phyloP scores from a whole-genome alignment of 2,329 filamentous ascomycete species.

The Pseudopithomyces chartarum region DNA sequence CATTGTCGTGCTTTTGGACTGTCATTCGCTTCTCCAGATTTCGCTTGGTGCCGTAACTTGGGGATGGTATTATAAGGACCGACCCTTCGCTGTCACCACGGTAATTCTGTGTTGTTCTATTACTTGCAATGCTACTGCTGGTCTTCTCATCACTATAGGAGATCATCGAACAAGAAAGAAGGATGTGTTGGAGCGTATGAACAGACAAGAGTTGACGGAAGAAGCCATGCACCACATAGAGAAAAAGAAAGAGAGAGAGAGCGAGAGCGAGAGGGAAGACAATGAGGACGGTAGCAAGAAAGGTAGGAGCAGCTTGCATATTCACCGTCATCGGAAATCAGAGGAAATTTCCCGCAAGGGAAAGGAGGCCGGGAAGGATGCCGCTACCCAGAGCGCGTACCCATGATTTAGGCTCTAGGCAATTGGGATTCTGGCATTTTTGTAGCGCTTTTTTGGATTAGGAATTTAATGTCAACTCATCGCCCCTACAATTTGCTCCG shows the following conservation, averaged over 20 bases:
- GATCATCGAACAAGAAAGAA: slow-evolving; percentile 81
- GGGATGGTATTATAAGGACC: slow-evolving; percentile 72
- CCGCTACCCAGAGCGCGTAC: slow-evolving; percentile 24
- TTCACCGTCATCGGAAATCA: slow-evolving; percentile 9
- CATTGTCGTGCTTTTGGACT: slow-evolving; percentile 79
- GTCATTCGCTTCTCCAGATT: slow-evolving; percentile 80
- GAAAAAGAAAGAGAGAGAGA: slow-evolving; percentile 48
- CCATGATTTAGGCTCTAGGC: slow-evolving; percentile 10
- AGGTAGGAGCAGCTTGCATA: slow-evolving; percentile 16
- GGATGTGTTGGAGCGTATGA: slow-evolving; percentile 78
- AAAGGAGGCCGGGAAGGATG: slow-evolving; percentile 6
- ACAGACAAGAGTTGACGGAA: slow-evolving; percentile 75
- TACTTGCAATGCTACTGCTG: slow-evolving; percentile 75
- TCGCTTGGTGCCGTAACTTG: slow-evolving; percentile 78
- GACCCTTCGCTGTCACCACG: slow-evolving; percentile 75
- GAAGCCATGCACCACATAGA: slow-evolving; percentile 64
- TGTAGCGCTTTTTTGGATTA: slow-evolving; percentile 2
- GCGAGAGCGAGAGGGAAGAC: slow-evolving; percentile 46
- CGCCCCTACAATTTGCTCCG: not conserved
- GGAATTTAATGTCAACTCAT: not conserved
- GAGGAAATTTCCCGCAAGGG: not conserved
- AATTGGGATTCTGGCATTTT: not conserved
- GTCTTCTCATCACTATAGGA: slow-evolving; percentile 76
- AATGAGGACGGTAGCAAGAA: slow-evolving; percentile 18
- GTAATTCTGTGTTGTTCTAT: slow-evolving; percentile 82